These are phyloP conservation scores for Eremothecium coryli DNA, from an alignment of 1,139 yeast genomes.

Conservation along the genomic window DNA sequence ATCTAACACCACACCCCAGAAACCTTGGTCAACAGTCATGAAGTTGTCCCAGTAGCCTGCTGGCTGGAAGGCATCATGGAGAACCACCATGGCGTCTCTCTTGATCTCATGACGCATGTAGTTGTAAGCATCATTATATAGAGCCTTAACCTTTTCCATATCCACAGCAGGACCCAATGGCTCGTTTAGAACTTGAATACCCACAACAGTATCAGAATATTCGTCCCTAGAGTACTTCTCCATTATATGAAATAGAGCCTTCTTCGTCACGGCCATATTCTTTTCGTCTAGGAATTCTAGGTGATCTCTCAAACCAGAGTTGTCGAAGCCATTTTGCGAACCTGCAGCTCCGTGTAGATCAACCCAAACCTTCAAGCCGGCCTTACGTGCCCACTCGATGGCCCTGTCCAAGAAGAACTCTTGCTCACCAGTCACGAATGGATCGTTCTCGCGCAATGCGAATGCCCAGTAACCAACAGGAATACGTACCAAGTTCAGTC, in stretches of 20 bases:
- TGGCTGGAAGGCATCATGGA: constrained; percentile 50
- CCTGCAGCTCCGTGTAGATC: constrained; percentile 96
- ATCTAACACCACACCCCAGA: constrained; percentile 67
- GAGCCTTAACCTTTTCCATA: constrained; percentile 49
- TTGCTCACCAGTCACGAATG: constrained; percentile 87
- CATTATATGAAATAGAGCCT: constrained; percentile 33
- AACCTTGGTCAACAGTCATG: constrained; percentile 33
- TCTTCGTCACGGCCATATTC: constrained; percentile 30
- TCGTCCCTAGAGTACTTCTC: constrained; percentile 58
- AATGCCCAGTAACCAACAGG: constrained; percentile 98
- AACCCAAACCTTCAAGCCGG: constrained; percentile 71
- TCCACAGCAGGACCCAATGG: constrained; percentile 69
- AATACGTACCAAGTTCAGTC: constrained; percentile 78
- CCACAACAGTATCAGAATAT: constrained; percentile 65
- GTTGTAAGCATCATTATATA: constrained; percentile 36
- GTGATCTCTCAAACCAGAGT: constrained; percentile 75
- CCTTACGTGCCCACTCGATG: constrained; percentile 58
- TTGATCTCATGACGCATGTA: constrained; percentile 29
- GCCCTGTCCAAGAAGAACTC: constrained; percentile 63
- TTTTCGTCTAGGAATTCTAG: constrained; percentile 51
- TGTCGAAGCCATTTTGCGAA: constrained; percentile 95
- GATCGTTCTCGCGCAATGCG: constrained; percentile 52
- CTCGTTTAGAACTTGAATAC: constrained; percentile 81
- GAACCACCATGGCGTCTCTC: constrained; percentile 29
- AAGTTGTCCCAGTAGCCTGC: constrained; percentile 56